Evolutionary conservation across 768 basidiomycete genomes (phyloP), one percentile per base, ranked within the genome.

Genomic region (Suillus lakei): DNA sequence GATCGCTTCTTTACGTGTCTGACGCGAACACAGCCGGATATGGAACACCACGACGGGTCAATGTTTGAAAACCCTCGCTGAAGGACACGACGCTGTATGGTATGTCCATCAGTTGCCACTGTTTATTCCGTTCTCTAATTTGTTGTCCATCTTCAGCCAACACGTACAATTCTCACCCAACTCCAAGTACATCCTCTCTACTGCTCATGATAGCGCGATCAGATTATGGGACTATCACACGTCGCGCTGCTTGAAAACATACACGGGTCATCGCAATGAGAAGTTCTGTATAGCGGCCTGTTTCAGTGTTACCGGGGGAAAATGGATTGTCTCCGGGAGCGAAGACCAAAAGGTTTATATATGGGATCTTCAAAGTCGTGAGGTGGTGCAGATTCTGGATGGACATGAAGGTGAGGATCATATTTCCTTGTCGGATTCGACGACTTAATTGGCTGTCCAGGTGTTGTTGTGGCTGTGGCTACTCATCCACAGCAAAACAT

Each of bases 181-280:
- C 72, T 95, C 94, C 8, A 93, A 93, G 78, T 96, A 95, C 78
- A 91, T 99, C 61, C 85, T 99, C 60, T 95, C 95, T 1, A 93
- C 95, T 0, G 93, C 97, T 0, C 91, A 98, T 72, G 96, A 98
- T 73, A 94, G 90, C 64, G 91, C 92, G 0, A 94, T 98, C 68
- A 90, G 97, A 1, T 81, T 99, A 5, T 98, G 97, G 96, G 94
- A 98, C 72, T 97, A 95, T 76, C 93, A 96, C 67, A 91, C 91
- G 0, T 91, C 93, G 0, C 90, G 92, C 62, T 93, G 93, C 69
- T 79, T 99, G 28, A 98, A 98, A 78, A 95, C 96, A 1, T 95
- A 96, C 77, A 82, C 81, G 5, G 94, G 95, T 1, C 95, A 97
- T 74, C 79, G 80, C 18, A 97, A 96, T 77, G 80, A 88, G 30